Evolutionary conservation across 2,329 filamentous ascomycete genomes (phyloP), one percentile per base, ranked within the genome.

Genomic region (Alternaria arbusti): DNA sequence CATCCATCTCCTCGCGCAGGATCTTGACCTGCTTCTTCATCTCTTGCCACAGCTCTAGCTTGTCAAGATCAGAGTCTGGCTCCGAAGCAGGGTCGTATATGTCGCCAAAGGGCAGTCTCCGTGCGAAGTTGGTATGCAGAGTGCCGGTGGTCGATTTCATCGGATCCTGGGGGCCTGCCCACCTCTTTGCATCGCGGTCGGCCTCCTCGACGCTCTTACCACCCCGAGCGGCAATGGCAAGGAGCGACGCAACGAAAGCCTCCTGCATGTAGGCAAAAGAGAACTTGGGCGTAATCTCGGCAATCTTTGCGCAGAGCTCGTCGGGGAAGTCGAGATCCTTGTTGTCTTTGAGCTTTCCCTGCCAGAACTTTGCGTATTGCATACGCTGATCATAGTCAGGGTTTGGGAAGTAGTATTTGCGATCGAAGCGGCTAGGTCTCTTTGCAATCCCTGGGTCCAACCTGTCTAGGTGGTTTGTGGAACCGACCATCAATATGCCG

Each of bases 401-500:
- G 57, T 82, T 72, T 1, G 78, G 71, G 66, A 83, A 85, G 59
- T 79, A 78, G 71, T 83, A 84, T 63, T 84, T 84, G 26, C 83
- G 71, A 59, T 85, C 83, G 63, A 85, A 85, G 6, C 83, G 75
- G 23, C 74, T 79, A 3, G 83, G 83, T 0, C 83, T 79, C 74
- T 84, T 84, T 13, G 79, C 71, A 50, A 85, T 90, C 20, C 89
- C 89, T 0, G 89, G 89, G 67, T 92, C 90, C 6, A 92, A 79
- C 2, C 85, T 83, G 36, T 92, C 89, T 6, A 92, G 82, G 67
- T 85, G 82, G 71, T 91, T 91, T 0, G 89, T 91, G 57, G 85
- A 88, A 28, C 87, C 88, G 26, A 91, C 84, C 80, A 92, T 90
- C 69, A 91, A 86, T 56, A 92, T 91, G 11, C 90, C 90, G 67